A percentile compares a stretch with the other conserved stretches of the same genome.
Conservation (phyloP, 2,329 filamentous ascomycete species). For the Sporothrix inflata region DNA sequence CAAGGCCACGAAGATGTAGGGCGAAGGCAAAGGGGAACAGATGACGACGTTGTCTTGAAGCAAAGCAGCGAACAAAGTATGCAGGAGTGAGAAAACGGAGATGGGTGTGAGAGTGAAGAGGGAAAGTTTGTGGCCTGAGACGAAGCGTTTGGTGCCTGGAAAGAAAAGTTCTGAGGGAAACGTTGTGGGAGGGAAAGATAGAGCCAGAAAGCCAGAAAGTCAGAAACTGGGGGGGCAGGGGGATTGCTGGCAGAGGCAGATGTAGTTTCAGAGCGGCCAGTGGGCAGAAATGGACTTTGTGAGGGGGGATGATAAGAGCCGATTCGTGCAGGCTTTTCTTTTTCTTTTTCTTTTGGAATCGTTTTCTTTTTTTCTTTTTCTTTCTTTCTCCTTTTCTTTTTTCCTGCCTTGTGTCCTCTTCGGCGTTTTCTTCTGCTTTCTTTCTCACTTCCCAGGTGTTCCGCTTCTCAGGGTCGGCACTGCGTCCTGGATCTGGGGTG, state of each 20-base stretch:
- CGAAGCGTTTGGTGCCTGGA: slow-evolving; percentile 28
- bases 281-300: not conserved
- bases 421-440: not conserved
- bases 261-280: slow-evolving; percentile 16
- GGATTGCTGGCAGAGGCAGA: not conserved
- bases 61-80: slow-evolving; percentile 16
- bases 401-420: not conserved
- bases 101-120: not conserved
- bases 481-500: slow-evolving; percentile 10
- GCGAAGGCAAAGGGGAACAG: not conserved
- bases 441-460: not conserved
- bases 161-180: slow-evolving; percentile 3
- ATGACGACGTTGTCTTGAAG: slow-evolving; percentile 18
- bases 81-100: slow-evolving; percentile 25
- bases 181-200: not conserved
- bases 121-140: slow-evolving; percentile 33
- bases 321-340: not conserved
- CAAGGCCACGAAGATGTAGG: not conserved
- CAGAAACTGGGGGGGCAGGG: slow-evolving; percentile 13
- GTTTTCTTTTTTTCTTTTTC: not conserved
- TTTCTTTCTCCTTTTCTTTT: not conserved
- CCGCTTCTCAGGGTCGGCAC: not conserved
- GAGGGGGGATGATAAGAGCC: slow-evolving; percentile 26
- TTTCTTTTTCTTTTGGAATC: slow-evolving; percentile 1
- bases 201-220: not conserved